Evolutionary conservation across 106 monocot species (phyloP), one percentile per base, ranked within the genome.

Genomic region (Apostasia ramifera): DNA sequence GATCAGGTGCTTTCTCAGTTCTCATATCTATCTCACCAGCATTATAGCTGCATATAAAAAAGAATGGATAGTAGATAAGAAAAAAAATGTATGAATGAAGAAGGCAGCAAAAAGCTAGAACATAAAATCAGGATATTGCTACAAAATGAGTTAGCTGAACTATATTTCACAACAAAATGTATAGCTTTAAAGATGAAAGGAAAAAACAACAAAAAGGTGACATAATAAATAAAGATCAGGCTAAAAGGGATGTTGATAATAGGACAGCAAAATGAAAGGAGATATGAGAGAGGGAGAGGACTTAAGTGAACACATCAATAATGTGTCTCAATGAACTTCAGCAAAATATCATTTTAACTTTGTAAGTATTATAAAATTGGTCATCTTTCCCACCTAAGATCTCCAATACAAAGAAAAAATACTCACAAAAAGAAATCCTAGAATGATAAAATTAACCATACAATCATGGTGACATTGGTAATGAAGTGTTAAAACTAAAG

Each of bases 1-100:
- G 84, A 71, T 92, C 92, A 52, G 63, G 70, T 61, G 84, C 66
- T 77, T 63, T 81, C 51, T 82, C 80, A 71, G 73, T 76, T 63
- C 57, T 74, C 39, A 64, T 26, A 75, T 85, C 90, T 47, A 65
- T 26, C 61, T 83, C 94, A 67, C 78, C 66, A 14, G 74, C 78
- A 39, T 73, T 74, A 74, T 94, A 81, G 71, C 94, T 87, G 84
- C 70, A 86, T 26, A 68, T 58, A 59, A 52, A 71, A 40, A 67
- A 40, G 6, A 8, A 10, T 43, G 26, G 4, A 48, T 11, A 62
- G 8, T 63, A 66, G n/a, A 54, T 1, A 69, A 15, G 6, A 38
- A 43, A 44, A 4, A 4, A 55, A 7, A 50, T 13, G 13, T 10
- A 8, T 26, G 40, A 8, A 55, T 42, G 4, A 52, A 26, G 8